phyloP scores from a whole-genome alignment of 139 green algal species.

The Chara braunii region DNA sequence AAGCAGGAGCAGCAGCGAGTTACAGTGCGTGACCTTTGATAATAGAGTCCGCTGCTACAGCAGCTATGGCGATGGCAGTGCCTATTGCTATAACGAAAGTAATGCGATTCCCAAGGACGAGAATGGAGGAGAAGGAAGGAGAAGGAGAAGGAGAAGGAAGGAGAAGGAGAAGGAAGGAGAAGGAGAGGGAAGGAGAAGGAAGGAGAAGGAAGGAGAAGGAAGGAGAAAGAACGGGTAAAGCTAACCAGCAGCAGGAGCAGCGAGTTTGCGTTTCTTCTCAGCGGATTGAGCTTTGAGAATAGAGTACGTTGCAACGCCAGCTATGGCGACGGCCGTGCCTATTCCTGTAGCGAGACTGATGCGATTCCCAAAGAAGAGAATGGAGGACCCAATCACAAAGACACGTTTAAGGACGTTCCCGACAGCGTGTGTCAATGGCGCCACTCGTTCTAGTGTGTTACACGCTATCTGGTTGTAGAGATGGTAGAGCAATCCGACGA shows the following conservation, averaged over 20 bases:
- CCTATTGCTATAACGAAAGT: conserved; percentile 79
- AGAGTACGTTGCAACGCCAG: conserved; percentile 45
- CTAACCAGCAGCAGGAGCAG: too few species aligned
- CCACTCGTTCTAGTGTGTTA: conserved; percentile 92
- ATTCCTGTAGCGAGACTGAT: conserved; percentile 81
- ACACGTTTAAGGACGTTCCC: conserved; percentile 99
- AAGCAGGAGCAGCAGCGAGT: too few species aligned
- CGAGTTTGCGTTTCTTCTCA: conserved; percentile 6
- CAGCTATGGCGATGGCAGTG: conserved; percentile 61
- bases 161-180: too few species aligned
- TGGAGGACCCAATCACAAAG: conserved; percentile 89
- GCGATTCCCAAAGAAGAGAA: conserved; percentile 70
- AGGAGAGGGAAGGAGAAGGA: too few species aligned
- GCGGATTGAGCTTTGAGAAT: conserved; percentile 38
- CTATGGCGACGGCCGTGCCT: conserved; percentile 66
- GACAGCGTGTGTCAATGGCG: conserved; percentile 91
- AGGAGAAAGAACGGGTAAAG: too few species aligned
- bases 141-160: too few species aligned
- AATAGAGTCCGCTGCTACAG: conserved; percentile 42
- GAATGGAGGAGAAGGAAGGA: too few species aligned
- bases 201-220: too few species aligned
- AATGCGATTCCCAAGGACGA: conserved; percentile 73
- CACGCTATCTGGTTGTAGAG: conserved; percentile 99
- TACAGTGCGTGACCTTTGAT: too few species aligned
- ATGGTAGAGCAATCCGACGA: conserved; percentile 94